Base-by-base conservation (phyloP, 169 alveolate species). In the Cryptosporidium xiaoi region DNA sequence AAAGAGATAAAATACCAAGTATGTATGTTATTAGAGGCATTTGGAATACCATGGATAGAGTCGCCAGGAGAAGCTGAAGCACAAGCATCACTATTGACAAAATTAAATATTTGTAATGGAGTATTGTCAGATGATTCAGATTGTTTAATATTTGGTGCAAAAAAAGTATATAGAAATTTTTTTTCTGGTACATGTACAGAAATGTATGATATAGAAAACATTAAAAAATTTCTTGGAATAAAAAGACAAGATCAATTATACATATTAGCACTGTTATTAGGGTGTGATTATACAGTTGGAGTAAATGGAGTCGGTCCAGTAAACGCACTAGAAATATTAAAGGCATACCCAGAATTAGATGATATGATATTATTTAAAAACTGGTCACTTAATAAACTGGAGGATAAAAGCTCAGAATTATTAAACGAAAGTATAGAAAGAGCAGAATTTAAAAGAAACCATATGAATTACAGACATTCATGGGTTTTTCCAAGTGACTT, bases 1-100 rank as follows among this genome's bases (percentile, higher is more conserved):
- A 77, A 62, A 29, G 87, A 77, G 36, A 77, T 77, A 56, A 68
- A 77, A 29, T 94, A 92, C 64, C 93, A 95, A 68, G 82, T 94
- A 6, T 91, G 93, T 53, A 69, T 71, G 15, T 84, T 97, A 31
- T 92, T 97, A 50, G 84, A 90, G 10, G 92, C 96, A 33, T 95
- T 95, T 82, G 99, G 98, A 13, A 90, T 97, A 20, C 99, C 99
- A 1, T 96, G 91, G 90, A 84, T 97, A 58, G 95, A 93, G n/a
- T 97, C 99, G 3, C 99, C 99, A 4, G 94, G 96, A 20, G 99
- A 97, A 89, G 99, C 99, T 13, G 99, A 97, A 82, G 97, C 99
- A 16, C 97, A 97, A 53, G 96, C 98, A 31, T 97, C 99, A 6
- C 90, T 87, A 51, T 90, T 97, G 50, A 95, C 92, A 50, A 65